phyloP scores from a whole-genome alignment of 352 stramenopile genomes.

The Pythium oligandrum region DNA sequence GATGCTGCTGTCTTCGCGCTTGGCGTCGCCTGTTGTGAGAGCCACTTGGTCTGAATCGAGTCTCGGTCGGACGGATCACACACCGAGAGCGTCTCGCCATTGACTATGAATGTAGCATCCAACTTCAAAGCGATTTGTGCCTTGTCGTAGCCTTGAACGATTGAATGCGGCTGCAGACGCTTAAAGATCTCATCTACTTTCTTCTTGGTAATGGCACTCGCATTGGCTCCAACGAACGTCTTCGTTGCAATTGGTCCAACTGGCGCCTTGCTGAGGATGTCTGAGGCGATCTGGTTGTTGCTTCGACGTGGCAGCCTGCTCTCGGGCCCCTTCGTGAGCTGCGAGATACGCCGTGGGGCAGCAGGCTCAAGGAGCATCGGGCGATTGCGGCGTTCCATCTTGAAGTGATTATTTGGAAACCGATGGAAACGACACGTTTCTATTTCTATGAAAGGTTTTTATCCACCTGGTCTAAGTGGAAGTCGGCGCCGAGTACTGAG shows the following conservation, averaged over 20 bases:
- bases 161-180: slow-evolving; percentile 44
- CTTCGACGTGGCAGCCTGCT: too few species aligned
- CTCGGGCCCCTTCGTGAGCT: too few species aligned
- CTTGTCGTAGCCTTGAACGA: slow-evolving; percentile 54
- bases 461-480: slow-evolving; percentile 7
- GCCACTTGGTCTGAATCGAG: slow-evolving; percentile 13
- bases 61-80: slow-evolving; percentile 14
- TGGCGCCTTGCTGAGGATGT: too few species aligned
- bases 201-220: slow-evolving; percentile 13
- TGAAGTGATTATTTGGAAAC: not conserved
- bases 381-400: not conserved
- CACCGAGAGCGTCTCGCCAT: slow-evolving; percentile 23
- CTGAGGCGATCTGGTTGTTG: too few species aligned
- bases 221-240: not conserved
- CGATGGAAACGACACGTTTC: slow-evolving; percentile 12
- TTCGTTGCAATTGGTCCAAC: too few species aligned
- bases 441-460: slow-evolving; percentile 25
- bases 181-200: slow-evolving; percentile 50
- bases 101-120: slow-evolving; percentile 27
- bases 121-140: slow-evolving; percentile 25
- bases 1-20: slow-evolving; percentile 1
- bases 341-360: too few species aligned
- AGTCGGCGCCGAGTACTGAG: slow-evolving; percentile 11
- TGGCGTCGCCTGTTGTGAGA: slow-evolving; percentile 9
- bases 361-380: too few species aligned